Evolutionary conservation across 495 filamentous ascomycete species (phyloP), one percentile per base, ranked within the genome.

Genomic region (Penicillium chermesinum): DNA sequence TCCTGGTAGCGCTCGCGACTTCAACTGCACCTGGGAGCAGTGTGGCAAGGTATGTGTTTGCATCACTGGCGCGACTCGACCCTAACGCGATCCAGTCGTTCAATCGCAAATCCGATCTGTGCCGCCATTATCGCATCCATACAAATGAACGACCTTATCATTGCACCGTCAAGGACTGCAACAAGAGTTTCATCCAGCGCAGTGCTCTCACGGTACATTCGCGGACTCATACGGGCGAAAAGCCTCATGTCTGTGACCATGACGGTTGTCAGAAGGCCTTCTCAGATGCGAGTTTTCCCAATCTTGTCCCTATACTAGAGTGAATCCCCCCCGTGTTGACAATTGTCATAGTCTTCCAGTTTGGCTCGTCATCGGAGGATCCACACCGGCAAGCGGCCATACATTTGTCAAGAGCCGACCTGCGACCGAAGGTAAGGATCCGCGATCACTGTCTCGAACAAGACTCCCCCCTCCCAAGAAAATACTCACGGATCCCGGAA

Each of bases 21-120:
- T 75, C 53, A 71, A 66, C 50, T 75, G 72, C 58, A 58, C 72
- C 10, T 75, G 72, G 72, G 63, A 69, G 42, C 55, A 65, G 37
- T 75, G 72, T 65, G 63, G 63, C 50, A 75, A 75, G 69, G 72
- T 75, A 61, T 46, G 59, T 44, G 7, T 39, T 10, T 35, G n/a
- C 19, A 38, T 30, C 33, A 44, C 38, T n/a, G 16, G 12, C 6
- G 45, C 33, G 44, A 38, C 33, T 36, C 19, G 37, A 17, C 13
- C 25, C 52, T 52, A n/a, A 49, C 22, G 22, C 21, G 19, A 13
- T 20, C 38, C 49, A 94, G 88, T 87, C 85, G 50, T 95, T 95
- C 79, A 93, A 91, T 76, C 82, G 89, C 69, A 95, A 93, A 65
- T 95, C 89, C 7, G 89, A 95, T 70, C 77, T 95, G 43, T 86